Evolutionary conservation across 371 early-diverging fungal species (phyloP).

Genomic region (Syncephalastrum monosporum): DNA sequence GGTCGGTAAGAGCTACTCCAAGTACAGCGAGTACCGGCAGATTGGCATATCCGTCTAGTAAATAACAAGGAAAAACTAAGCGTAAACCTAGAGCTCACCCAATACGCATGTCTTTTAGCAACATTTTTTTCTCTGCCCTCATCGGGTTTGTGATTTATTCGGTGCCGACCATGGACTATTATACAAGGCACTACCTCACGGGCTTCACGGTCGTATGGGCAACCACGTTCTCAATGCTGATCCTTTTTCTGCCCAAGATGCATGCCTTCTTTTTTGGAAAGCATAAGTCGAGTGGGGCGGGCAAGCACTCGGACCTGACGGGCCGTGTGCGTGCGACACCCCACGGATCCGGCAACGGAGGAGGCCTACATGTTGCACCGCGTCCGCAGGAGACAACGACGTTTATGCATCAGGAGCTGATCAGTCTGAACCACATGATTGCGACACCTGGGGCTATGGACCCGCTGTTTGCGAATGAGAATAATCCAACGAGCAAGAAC

Average conservation of each 20-base stretch:
- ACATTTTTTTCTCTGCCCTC: conserved; percentile 55
- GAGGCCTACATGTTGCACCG: neutral
- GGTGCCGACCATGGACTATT: conserved; percentile 47
- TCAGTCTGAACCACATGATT: conserved; percentile 34
- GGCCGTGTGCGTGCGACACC: conserved; percentile 10
- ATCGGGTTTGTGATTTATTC: conserved; percentile 53
- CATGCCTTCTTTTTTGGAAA: conserved; percentile 28
- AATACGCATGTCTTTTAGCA: conserved; percentile 23
- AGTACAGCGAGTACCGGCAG: conserved; percentile 60
- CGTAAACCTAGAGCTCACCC: neutral
- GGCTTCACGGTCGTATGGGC: conserved; percentile 56
- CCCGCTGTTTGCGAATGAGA: conserved; percentile 8
- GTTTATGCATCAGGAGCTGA: conserved; percentile 15
- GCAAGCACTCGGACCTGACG: conserved; percentile 28
- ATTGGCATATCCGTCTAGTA: conserved; percentile 63
- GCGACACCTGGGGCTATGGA: conserved; percentile 10
- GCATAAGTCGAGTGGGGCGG: conserved; percentile 6
- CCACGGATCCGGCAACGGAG: conserved; percentile 1
- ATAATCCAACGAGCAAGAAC: neutral
- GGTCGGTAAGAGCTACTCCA: conserved; percentile 48
- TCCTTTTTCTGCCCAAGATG: conserved; percentile 55
- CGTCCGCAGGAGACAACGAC: neutral
- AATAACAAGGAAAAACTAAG: conserved; percentile 15
- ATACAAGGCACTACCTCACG: conserved; percentile 52
- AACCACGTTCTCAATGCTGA: conserved; percentile 52